Base-by-base conservation (phyloP, 306 rosid species). In the Acacia acuminata region DNA sequence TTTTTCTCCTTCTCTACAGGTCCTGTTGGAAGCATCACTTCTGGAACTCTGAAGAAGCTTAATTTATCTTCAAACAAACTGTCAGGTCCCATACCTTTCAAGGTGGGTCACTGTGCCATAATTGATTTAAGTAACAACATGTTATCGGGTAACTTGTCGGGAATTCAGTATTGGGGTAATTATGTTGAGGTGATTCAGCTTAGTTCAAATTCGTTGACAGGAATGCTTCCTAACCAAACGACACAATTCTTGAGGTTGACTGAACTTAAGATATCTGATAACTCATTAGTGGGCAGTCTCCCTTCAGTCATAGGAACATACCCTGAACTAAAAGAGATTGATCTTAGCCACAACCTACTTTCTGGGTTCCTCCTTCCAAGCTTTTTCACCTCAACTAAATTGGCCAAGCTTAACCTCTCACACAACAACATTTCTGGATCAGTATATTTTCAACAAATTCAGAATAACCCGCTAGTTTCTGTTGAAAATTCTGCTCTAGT, bases 141-240 rank as follows among this genome's bases (percentile, higher is more conserved):
- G 84, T 82, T 93, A 43, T 90, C 88, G 1, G 96, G 94, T 55
- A 75, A 90, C 76, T 25, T 93, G 75, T 89, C 93, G 34, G 88
- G 91, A 88, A 88, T 91, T 79, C 87, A 72, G 72, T 81, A 85
- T 82, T 93, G 98, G 98, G 96, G 96, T 45, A 90, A 91, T 84
- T 86, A 91, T 85, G 89, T 91, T 9, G 93, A 93, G 86, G 89
- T 90, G 64, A 83, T 93, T 85, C 88, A 88, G 86, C 75, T 93
- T 60, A 90, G 91, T 82, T 86, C 89, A 48, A 93, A 93, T 86
- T 86, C 85, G 11, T 81, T 93, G 84, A 79, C 76, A 10, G 98
- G 96, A 84, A 85, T 82, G 68, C 85, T 91, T 27, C 86, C 91
- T 38, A 81, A 88, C 19, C 77, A 86, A 84, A 89, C 90, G 73